Base-by-base conservation (phyloP, 139 green algal species). In the Tetradesmus obliquus region DNA sequence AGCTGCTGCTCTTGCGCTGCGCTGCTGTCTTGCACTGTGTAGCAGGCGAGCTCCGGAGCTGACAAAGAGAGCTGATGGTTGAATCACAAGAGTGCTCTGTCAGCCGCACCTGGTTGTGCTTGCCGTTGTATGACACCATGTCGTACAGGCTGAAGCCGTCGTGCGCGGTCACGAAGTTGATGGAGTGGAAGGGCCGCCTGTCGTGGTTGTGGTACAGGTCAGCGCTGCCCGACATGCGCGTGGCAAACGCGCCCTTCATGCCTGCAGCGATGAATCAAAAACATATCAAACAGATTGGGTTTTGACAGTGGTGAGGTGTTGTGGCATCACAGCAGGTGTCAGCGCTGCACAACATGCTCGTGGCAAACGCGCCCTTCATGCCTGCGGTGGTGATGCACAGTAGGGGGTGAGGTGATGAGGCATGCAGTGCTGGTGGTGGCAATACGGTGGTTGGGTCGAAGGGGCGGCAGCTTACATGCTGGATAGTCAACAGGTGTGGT, bases 121-220 rank as follows among this genome's bases (percentile, higher is more conserved):
- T 97, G 57, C 55, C 84, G 90, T 97, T 98, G 93, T 98, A 98
- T 3, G 97, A 94, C 69, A 99, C 98, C 57, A 99, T 84, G 94
- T 99, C 98, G 55, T 95, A 85, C n/a, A 99, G 92, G 5, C 94
- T 98, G 93, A 99, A 99, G 54, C 98, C 98, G 84, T 99, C 98
- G 91, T 99, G 98, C 0, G 97, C 97, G 20, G 97, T 98, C 55
- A 99, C 95, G 93, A 99, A 99, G 94, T 99, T 99, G 93, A 99
- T 95, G 72, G 95, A 96, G 92, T 99, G 97, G 93, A 96, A 99
- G 19, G 98, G 97, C 91, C 96, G 97, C 82, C 96, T 93, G 92
- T 90, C 66, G 92, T 97, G 95, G 86, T 79, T 94, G 84, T 97
- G 83, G 94, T 99, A 99, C 82, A 99, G 94, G 94, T 99, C 98